Conservation (phyloP, 169 alveolate species). For the Plasmodium gonderi region DNA sequence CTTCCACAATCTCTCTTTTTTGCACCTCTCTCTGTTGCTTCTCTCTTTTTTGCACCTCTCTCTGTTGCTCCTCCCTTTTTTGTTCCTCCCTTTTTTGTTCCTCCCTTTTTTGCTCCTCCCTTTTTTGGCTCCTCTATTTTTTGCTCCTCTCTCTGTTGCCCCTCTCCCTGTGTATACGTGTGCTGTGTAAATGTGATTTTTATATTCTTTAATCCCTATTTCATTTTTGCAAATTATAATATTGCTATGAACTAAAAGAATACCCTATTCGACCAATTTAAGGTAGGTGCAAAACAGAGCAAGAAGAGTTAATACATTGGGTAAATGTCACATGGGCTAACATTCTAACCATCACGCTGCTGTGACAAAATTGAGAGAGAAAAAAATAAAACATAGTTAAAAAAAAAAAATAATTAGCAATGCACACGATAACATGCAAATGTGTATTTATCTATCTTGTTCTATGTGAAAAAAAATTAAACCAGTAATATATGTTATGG, state of each 20-base stretch:
- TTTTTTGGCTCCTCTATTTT: too few relatives aligned
- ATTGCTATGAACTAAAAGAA: not conserved
- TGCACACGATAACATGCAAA: not conserved
- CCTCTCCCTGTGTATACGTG: too few relatives aligned
- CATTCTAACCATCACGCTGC: not conserved
- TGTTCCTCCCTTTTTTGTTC: too few relatives aligned
- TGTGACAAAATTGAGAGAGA: not conserved
- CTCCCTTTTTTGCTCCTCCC: too few relatives aligned
- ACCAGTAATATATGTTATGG: not conserved
- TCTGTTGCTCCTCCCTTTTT: not conserved
- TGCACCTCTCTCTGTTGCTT: not conserved
- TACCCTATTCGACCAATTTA: not conserved
- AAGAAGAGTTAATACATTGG: not conserved
- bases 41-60: not conserved
- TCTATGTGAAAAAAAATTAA: not conserved
- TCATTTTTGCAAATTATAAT: not conserved
- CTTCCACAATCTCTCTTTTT: not conserved
- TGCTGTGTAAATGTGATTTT: too few relatives aligned
- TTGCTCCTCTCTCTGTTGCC: too few relatives aligned
- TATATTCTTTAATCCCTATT: not conserved
- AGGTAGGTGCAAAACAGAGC: not conserved
- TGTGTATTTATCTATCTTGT: not conserved
- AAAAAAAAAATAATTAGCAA: not conserved
- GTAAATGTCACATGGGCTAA: not conserved
- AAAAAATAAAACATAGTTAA: not conserved